Evolutionary conservation across 83 land plant species (phyloP).

Genomic region (Thuja plicata): DNA sequence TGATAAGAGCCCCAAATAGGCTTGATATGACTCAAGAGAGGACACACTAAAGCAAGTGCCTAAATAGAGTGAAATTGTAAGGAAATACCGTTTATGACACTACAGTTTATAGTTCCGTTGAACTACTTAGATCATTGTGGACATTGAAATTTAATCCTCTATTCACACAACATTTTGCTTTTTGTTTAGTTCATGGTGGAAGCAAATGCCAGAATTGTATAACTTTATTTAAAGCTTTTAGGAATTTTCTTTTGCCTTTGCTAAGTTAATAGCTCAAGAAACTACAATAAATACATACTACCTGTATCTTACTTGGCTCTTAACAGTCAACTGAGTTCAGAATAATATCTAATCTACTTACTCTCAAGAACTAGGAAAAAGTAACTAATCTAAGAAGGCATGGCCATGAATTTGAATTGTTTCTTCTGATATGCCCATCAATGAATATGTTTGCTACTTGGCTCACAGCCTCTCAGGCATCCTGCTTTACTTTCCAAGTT

Average conservation of each 20-base stretch:
- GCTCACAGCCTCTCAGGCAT: neutral
- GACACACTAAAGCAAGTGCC: too few species aligned
- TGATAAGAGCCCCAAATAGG: too few species aligned
- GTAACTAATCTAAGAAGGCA: neutral
- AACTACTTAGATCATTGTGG: too few species aligned
- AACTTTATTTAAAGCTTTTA: neutral
- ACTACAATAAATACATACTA: neutral
- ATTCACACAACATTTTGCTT: neutral
- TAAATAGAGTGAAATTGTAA: too few species aligned
- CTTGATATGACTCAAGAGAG: too few species aligned
- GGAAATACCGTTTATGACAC: too few species aligned
- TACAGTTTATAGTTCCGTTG: too few species aligned
- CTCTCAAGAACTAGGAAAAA: neutral
- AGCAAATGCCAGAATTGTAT: neutral
- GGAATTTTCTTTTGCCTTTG: too few species aligned
- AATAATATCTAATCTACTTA: neutral
- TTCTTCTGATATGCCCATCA: neutral
- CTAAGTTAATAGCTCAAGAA: too few species aligned
- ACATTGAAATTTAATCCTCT: too few species aligned
- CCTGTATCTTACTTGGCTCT: neutral
- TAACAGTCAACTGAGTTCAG: neutral
- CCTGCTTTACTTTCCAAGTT: neutral
- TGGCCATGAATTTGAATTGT: neutral
- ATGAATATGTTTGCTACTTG: neutral
- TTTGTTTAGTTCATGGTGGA: neutral